phyloP scores from a whole-genome alignment of 768 basidiomycete species.

The Russula dissimulans region DNA sequence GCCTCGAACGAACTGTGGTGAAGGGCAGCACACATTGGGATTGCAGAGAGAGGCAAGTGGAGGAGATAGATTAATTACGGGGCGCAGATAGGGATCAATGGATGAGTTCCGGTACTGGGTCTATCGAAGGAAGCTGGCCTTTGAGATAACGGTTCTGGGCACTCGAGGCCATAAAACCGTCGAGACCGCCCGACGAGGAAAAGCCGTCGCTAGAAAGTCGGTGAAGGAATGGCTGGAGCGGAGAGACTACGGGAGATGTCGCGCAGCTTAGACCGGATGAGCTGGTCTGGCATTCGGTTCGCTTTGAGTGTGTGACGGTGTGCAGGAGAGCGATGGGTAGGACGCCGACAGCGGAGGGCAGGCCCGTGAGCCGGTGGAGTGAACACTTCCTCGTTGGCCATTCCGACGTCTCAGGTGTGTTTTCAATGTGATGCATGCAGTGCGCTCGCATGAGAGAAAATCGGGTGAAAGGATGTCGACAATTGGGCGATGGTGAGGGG shows the following conservation, averaged over 20 bases:
- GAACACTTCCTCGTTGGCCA: neutral
- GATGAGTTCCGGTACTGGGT: neutral
- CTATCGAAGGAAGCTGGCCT: neutral
- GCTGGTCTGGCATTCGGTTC: slow-evolving; percentile 1
- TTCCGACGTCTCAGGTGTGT: neutral
- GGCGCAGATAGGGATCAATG: slow-evolving; percentile 7
- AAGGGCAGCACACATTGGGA: slow-evolving; percentile 7
- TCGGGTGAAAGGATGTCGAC: neutral
- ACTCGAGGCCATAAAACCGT: neutral
- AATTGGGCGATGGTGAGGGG: neutral
- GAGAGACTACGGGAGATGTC: neutral
- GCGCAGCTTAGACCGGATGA: neutral
- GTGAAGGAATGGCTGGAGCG: neutral
- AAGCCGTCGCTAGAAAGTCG: slow-evolving; percentile 10
- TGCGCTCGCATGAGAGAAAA: neutral
- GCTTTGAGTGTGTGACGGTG: neutral
- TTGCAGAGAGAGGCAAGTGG: neutral
- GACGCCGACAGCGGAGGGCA: neutral
- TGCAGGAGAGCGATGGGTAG: slow-evolving; percentile 5
- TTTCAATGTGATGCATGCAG: neutral
- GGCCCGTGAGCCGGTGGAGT: neutral
- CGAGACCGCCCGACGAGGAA: slow-evolving; percentile 1
- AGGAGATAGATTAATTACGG: neutral
- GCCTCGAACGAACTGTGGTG: slow-evolving; percentile 10
- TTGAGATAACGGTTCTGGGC: neutral